A percentile compares a stretch with the other conserved stretches of the same genome.
These are phyloP conservation scores for Gliomastix tumulicola DNA, from an alignment of 2,329 filamentous ascomycete genomes.

Conservation along the genomic window DNA sequence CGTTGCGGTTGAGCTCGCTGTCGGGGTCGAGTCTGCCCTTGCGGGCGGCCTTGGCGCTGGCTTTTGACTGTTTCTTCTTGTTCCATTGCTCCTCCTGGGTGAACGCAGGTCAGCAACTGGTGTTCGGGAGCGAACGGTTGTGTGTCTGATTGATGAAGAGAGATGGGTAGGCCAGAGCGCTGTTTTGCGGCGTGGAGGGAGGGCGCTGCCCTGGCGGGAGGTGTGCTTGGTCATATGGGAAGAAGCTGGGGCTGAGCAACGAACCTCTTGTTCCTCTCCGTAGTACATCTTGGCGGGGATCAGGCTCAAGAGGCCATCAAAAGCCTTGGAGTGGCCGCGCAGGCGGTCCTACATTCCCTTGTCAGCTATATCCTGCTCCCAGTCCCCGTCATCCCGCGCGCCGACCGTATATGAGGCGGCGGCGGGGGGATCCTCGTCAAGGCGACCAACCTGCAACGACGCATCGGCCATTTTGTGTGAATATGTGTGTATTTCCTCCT, in stretches of 20 bases:
- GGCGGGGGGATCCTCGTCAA: no score
- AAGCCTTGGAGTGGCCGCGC: constrained; percentile 61
- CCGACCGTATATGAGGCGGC: no score
- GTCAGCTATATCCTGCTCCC: no score
- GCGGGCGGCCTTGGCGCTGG: constrained; percentile 75
- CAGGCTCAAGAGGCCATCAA: constrained; percentile 78
- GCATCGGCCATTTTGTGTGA: no score
- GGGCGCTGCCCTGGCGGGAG: no score
- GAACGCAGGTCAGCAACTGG: background rate
- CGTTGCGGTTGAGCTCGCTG: constrained; percentile 70
- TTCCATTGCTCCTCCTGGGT: constrained; percentile 74
- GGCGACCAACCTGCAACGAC: no score
- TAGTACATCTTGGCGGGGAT: constrained; percentile 92
- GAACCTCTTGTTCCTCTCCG: constrained; percentile 74
- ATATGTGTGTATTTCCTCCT: no score
- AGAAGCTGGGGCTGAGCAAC: constrained; percentile 24
- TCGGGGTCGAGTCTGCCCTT: constrained; percentile 87
- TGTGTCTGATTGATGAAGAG: no score
- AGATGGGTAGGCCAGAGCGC: no score
- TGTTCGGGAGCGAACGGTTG: background rate
- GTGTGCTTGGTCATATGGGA: no score
- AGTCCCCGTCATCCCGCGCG: no score
- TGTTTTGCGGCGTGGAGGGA: no score
- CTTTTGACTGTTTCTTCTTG: constrained; percentile 92
- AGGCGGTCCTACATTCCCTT: constrained; percentile 34